Conservation (phyloP, 306 rosid genomes). For the Heteromeles arbutifolia region DNA sequence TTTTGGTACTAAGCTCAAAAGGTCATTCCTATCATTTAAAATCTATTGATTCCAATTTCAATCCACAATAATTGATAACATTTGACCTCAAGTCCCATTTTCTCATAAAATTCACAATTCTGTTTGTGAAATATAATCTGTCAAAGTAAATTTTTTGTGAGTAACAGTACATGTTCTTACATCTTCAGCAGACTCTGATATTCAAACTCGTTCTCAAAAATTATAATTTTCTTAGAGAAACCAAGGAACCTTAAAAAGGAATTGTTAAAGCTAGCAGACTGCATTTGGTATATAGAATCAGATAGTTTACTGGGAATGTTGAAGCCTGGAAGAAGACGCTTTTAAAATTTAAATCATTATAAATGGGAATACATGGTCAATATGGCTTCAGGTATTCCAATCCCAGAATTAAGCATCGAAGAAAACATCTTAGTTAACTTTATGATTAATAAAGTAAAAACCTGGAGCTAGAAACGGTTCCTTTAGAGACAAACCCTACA, state of each 20-base stretch:
- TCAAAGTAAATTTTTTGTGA: fast-evolving
- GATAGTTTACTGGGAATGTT: not conserved
- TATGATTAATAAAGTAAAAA: not conserved
- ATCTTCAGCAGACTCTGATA: not conserved
- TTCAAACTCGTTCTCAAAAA: not conserved
- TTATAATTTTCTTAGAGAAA: not conserved
- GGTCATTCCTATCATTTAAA: not conserved
- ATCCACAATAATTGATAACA: not conserved
- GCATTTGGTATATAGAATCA: not conserved
- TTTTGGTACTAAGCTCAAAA: not conserved
- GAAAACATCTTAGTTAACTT: not conserved
- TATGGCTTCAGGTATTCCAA: slow-evolving; percentile 4
- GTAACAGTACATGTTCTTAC: not conserved
- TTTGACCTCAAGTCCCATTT: not conserved
- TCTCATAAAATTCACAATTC: not conserved
- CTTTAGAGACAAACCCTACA: not conserved
- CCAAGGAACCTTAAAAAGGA: not conserved
- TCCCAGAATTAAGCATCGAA: not conserved
- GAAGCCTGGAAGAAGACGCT: not conserved
- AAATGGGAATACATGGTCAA: not conserved
- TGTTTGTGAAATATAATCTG: not conserved
- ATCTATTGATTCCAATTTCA: not conserved
- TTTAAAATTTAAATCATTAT: not conserved
- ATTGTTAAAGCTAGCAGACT: not conserved
- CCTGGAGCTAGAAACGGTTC: not conserved